A percentile compares a stretch with the other conserved stretches of the same genome.
Evolutionary conservation across 2,329 filamentous ascomycete genomes (phyloP).

Genomic region (Alternaria sp.): DNA sequence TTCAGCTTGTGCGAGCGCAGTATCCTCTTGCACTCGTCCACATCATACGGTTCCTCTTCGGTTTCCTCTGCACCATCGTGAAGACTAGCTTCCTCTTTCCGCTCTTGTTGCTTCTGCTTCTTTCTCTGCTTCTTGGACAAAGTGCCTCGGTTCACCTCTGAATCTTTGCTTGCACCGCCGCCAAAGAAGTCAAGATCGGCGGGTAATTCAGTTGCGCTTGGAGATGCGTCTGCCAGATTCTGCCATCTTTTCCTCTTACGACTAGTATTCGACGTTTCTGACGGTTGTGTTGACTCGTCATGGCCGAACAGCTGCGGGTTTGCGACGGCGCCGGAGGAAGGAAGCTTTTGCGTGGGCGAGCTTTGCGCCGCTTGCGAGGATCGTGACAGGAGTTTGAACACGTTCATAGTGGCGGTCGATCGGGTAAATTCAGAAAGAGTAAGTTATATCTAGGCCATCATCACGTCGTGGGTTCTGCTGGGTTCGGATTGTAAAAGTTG

Average conservation of each 20-base stretch:
- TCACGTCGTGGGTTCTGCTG: background rate
- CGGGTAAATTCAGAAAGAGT: background rate
- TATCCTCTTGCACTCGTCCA: conserved; percentile 76
- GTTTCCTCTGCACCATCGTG: conserved; percentile 10
- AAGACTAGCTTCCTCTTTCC: conserved; percentile 11
- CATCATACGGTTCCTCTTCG: conserved; percentile 58
- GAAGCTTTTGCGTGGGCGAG: conserved; percentile 59
- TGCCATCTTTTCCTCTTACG: conserved; percentile 57
- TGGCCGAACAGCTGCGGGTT: conserved; percentile 73
- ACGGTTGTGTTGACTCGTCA: conserved; percentile 52
- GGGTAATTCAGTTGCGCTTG: conserved; percentile 26
- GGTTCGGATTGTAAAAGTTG: conserved; percentile 29
- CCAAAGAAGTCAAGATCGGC: conserved; percentile 58
- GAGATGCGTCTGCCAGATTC: conserved; percentile 19
- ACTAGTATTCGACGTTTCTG: conserved; percentile 30
- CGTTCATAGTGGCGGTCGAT: conserved; percentile 65
- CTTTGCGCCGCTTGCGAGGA: conserved; percentile 66
- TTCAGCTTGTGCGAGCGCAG: conserved; percentile 85
- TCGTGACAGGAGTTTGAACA: conserved; percentile 75
- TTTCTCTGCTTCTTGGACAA: conserved; percentile 30
- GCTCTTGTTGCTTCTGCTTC: conserved; percentile 21
- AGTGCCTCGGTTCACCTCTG: conserved; percentile 15
- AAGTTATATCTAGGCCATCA: conserved; percentile 4
- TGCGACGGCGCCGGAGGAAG: conserved; percentile 69
- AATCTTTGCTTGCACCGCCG: conserved; percentile 24